Evolutionary conservation across 108 stramenopile species (phyloP).

Genomic region (Chaetoceros muelleri): DNA sequence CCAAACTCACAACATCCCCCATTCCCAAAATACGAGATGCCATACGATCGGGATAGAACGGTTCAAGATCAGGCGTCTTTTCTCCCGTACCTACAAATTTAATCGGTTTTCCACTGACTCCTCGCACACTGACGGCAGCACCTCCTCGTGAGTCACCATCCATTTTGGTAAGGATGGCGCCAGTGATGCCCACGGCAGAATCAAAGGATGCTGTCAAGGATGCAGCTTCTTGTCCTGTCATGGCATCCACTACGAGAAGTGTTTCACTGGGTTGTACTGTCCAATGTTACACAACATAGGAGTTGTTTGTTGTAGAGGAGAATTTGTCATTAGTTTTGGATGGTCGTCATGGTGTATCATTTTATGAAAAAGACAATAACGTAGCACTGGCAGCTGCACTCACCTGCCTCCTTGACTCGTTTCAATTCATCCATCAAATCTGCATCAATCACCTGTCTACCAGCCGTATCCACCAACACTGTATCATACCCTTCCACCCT

Average conservation of each 20-base stretch:
- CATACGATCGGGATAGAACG: conserved; percentile 96
- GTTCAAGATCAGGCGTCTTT: conserved; percentile 81
- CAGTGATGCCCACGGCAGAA: conserved; percentile 85
- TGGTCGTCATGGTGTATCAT: too few relatives aligned
- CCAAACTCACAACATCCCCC: conserved; percentile 92
- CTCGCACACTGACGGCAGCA: conserved; percentile 86
- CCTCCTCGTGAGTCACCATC: conserved; percentile 95
- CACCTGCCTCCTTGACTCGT: conserved; percentile 54
- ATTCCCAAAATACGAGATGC: conserved; percentile 92
- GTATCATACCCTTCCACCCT: conserved; percentile 80
- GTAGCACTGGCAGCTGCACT: conserved; percentile 3
- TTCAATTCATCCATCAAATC: conserved; percentile 88
- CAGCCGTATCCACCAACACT: conserved; percentile 93
- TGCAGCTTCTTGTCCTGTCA: conserved; percentile 97
- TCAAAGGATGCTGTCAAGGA: conserved; percentile 89
- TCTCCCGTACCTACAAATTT: conserved; percentile 96
- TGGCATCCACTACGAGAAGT: conserved; percentile 94
- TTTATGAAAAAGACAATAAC: neutral
- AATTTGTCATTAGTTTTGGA: too few relatives aligned
- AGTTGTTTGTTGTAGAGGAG: too few relatives aligned
- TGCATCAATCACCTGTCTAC: conserved; percentile 90
- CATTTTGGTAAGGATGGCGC: conserved; percentile 89
- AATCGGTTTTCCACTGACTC: conserved; percentile 91
- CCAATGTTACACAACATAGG: too few relatives aligned
- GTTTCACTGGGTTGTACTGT: conserved; percentile 85